These are phyloP conservation scores for Mercurialis annua DNA, from an alignment of 345 rosid genomes.

Conservation along the genomic window DNA sequence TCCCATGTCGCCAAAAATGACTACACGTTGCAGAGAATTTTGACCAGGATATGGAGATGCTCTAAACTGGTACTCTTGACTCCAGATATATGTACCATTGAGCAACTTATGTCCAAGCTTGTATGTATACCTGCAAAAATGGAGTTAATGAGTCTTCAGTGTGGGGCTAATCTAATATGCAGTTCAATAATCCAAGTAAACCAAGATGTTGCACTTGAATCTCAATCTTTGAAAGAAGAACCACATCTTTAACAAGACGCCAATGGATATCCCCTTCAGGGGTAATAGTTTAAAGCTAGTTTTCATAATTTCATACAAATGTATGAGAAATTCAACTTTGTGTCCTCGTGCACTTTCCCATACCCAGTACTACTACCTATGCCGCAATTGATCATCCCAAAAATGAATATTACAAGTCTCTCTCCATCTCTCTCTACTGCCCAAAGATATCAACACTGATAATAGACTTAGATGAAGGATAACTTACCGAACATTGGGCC, in stretches of 20 bases:
- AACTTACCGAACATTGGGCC: conserved; percentile 57
- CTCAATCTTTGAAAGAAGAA: neutral
- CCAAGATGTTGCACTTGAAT: neutral
- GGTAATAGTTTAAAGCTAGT: neutral
- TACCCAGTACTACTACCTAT: neutral
- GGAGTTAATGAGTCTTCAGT: neutral
- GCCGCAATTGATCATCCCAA: neutral
- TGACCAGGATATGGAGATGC: conserved; percentile 78
- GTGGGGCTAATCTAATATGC: neutral
- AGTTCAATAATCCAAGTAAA: neutral
- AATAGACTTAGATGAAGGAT: neutral
- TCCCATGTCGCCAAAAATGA: conserved; percentile 86
- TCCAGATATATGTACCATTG: conserved; percentile 53
- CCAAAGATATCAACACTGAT: neutral
- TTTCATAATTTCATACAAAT: neutral
- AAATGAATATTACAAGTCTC: no score
- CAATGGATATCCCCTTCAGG: neutral
- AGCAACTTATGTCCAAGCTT: conserved; percentile 55
- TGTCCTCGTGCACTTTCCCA: neutral
- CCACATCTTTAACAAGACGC: neutral
- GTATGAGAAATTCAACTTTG: neutral
- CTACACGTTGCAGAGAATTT: conserved; percentile 55
- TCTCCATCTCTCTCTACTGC: neutral
- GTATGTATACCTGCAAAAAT: conserved; percentile 50
- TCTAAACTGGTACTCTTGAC: conserved; percentile 50